Base-by-base conservation (phyloP, 257 asterid genomes). In the Parsonsia alboflavescens region DNA sequence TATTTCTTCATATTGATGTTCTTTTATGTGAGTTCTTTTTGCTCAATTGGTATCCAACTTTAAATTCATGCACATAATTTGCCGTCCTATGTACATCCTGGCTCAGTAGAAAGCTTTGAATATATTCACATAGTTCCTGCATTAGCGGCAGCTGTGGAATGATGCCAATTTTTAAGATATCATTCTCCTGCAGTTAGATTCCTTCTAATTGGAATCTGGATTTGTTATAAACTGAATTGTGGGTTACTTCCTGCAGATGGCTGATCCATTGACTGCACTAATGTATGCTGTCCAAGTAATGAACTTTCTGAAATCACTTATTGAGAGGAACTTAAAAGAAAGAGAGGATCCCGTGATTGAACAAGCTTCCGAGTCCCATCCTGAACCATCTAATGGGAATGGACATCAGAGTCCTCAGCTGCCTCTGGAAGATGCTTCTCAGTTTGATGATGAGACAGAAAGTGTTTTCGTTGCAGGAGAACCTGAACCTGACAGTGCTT, bases 201-300 rank as follows among this genome's bases (percentile, higher is more conserved):
- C 62, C 62, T n/a, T 10, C 59, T 57, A 8, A n/a, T 13, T 22
- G 33, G 16, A 57, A 57, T 30, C 63, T 6, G 2, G 26, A 53
- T 53, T 17, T 53, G 59, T 8, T 53, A 17, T 53, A 21, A 53
- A 53, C 26, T 30, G 12, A 50, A 7, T 42, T 12, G 30, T 22
- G 45, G 56, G 2, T 76, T 57, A 50, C 63, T 64, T 70, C 69
- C 41, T 65, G 50, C 92, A 92, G 96, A 89, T 92, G 97, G 92
- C 87, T 6, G 97, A 92, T 77, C 97, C 97, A 65, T 81, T 92
- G 87, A 92, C 89, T 61, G 97, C 97, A 41, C 77, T 92, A 80
- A 92, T 92, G 97, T 90, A 92, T 50, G 98, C 98, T 2, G 99
- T 91, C 48, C 97, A 89, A 85, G 74, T 70, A 3, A 70, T 70